A percentile compares a stretch with the other conserved stretches of the same genome.
These are phyloP conservation scores for Colletotrichum noveboracense DNA, from an alignment of 2,329 filamentous ascomycete species.

Conservation along the genomic window DNA sequence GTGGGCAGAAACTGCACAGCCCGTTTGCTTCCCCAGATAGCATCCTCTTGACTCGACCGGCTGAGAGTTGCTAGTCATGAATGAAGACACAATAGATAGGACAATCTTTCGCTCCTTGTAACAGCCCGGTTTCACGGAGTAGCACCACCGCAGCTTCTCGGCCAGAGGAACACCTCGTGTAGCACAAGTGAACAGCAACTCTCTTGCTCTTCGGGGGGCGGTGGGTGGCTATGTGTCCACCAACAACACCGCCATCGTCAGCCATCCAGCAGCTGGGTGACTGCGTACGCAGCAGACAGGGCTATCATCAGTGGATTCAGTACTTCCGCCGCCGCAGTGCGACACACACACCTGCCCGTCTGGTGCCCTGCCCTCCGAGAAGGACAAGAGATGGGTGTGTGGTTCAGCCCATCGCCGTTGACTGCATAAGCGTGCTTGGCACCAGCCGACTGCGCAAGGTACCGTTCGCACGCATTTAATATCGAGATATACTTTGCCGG, in stretches of 20 bases:
- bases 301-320: conserved; percentile 1
- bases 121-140: conserved; percentile 8
- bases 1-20: conserved; percentile 3
- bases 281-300: background rate
- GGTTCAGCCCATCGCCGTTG: background rate
- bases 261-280: background rate
- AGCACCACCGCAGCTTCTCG: background rate
- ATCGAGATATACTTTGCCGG: background rate
- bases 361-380: conserved; percentile 1
- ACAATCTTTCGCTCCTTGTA: background rate
- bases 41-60: conserved; percentile 3
- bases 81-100: background rate
- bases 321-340: background rate
- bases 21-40: background rate
- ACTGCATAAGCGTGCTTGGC: background rate
- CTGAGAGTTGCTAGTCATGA: conserved; percentile 1
- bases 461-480: background rate
- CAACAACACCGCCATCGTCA: background rate
- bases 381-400: background rate
- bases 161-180: background rate
- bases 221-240: background rate
- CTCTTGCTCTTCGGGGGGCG: background rate
- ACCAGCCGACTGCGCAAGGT: background rate
- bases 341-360: conserved; percentile 3
- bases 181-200: background rate